Conservation (phyloP, 106 monocot species). For the Phalaenopsis equestris region DNA sequence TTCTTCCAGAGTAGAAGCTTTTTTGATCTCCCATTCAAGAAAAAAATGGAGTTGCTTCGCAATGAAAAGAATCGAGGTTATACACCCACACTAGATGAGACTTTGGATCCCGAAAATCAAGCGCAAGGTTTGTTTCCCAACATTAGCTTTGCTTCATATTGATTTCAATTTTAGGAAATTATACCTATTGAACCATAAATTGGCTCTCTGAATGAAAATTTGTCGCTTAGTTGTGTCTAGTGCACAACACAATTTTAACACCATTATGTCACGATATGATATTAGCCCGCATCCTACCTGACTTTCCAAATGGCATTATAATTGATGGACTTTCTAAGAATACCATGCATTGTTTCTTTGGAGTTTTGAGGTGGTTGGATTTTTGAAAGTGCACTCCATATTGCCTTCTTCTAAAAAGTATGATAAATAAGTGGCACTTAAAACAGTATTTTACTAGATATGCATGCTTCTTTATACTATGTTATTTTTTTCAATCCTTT, state of each 20-base stretch:
- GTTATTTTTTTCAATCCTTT: too few species aligned
- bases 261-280: too few species aligned
- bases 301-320: too few species aligned
- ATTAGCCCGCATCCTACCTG: too few species aligned
- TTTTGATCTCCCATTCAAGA: conserved; percentile 49
- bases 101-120: conserved; percentile 76
- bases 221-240: background rate
- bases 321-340: too few species aligned
- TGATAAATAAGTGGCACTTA: too few species aligned
- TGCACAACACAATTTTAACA: background rate
- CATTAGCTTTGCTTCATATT: background rate
- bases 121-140: conserved; percentile 42
- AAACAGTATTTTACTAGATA: too few species aligned
- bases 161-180: background rate
- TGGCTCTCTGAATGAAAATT: background rate
- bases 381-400: too few species aligned
- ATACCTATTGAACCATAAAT: background rate
- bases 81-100: conserved; percentile 71
- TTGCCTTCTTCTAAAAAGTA: too few species aligned
- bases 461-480: too few species aligned
- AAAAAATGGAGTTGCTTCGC: conserved; percentile 70
- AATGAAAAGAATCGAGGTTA: conserved; percentile 90
- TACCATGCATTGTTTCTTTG: too few species aligned
- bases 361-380: too few species aligned
- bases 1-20: conserved; percentile 62